phyloP scores from a whole-genome alignment of 2,329 filamentous ascomycete genomes.

The Neofusicoccum sp. region DNA sequence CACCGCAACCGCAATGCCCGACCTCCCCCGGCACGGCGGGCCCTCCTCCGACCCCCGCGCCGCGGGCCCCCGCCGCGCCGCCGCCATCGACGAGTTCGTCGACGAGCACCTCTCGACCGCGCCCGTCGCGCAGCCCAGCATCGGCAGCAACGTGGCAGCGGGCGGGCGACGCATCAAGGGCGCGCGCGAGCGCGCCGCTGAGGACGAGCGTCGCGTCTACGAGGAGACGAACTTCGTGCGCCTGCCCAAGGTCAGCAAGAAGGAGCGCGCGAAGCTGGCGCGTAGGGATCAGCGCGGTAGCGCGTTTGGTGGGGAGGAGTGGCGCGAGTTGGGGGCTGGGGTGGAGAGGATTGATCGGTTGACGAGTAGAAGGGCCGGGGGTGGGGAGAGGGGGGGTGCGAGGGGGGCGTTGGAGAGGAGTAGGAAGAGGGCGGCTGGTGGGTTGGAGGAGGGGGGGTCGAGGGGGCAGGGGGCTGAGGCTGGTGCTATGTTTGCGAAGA shows the following conservation, averaged over 20 bases:
- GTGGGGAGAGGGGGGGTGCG: conserved; percentile 34
- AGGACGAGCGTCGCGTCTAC: conserved; percentile 78
- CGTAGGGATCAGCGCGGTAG: conserved; percentile 38
- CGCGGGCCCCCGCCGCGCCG: conserved; percentile 67
- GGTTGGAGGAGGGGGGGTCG: conserved; percentile 64
- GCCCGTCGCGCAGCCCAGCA: conserved; percentile 81
- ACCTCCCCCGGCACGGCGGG: conserved; percentile 34
- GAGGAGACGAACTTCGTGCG: conserved; percentile 92
- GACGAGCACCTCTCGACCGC: conserved; percentile 77
- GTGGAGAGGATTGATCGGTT: conserved; percentile 82
- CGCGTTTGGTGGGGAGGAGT: conserved; percentile 88
- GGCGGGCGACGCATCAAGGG: conserved; percentile 79
- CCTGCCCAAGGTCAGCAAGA: conserved; percentile 82
- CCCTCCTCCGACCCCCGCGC: conserved; percentile 60
- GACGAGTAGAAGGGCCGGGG: conserved; percentile 65
- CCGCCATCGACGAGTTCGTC: conserved; percentile 89
- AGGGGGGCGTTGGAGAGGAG: conserved; percentile 72
- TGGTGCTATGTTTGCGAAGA: conserved; percentile 73
- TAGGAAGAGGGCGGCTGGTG: conserved; percentile 64
- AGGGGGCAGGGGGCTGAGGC: conserved; percentile 66
- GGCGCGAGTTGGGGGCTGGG: conserved; percentile 79
- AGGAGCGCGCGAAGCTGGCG: conserved; percentile 68
- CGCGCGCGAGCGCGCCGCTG: conserved; percentile 69
- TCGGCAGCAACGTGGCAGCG: conserved; percentile 82
- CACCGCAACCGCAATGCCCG: conserved; percentile 78